Conservation (phyloP, 768 basidiomycete species). For the Heimioporus sp. region DNA sequence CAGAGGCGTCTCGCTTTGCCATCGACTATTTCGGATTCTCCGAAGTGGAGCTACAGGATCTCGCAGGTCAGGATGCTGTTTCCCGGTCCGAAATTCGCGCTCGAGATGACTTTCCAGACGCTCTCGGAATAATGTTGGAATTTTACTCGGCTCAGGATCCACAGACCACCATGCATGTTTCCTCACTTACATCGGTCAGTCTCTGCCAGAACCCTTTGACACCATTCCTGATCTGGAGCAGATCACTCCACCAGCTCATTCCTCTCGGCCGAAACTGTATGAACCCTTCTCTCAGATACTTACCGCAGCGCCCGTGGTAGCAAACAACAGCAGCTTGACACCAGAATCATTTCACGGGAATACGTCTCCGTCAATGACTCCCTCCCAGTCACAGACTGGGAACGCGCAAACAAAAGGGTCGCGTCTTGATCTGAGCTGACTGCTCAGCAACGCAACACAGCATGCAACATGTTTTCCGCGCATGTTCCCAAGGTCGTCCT, state of each 20-base stretch:
- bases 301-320: conserved; percentile 17
- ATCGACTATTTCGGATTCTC: conserved; percentile 66
- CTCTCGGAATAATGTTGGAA: conserved; percentile 63
- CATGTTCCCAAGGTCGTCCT: background rate
- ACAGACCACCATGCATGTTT: conserved; percentile 48
- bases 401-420: conserved; percentile 18
- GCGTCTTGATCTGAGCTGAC: conserved; percentile 30
- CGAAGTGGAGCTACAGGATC: conserved; percentile 52
- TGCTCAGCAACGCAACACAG: background rate
- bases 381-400: conserved; percentile 11
- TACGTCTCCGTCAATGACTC: conserved; percentile 43
- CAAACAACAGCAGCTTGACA: conserved; percentile 43
- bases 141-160: conserved; percentile 68
- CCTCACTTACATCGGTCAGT: conserved; percentile 50
- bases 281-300: conserved; percentile 37
- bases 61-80: conserved; percentile 51
- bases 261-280: conserved; percentile 40
- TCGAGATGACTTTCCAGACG: conserved; percentile 42
- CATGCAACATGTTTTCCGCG: background rate
- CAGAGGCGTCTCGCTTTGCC: conserved; percentile 65
- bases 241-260: conserved; percentile 48
- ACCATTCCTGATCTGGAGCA: conserved; percentile 23
- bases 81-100: background rate
- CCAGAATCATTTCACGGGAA: conserved; percentile 64
- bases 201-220: background rate